Evolutionary conservation across 2,329 filamentous ascomycete genomes (phyloP).

Genomic region (Plenodomus tracheiphilus): DNA sequence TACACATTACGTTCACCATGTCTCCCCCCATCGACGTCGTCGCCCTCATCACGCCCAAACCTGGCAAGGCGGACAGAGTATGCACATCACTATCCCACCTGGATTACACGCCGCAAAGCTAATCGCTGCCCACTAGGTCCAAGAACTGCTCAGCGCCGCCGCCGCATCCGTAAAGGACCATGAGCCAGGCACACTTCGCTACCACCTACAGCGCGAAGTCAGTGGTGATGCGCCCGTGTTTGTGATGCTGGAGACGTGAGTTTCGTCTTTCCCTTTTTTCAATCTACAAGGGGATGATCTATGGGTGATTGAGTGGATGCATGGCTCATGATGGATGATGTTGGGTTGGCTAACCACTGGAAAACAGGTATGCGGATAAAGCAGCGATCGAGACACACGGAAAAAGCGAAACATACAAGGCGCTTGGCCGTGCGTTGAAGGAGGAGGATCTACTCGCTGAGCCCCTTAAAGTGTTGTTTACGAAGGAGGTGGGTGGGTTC

Average conservation of each 20-base stretch:
- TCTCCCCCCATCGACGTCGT: conserved; percentile 30
- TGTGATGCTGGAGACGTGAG: conserved; percentile 41
- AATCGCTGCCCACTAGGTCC: conserved; percentile 23
- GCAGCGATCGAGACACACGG: conserved; percentile 31
- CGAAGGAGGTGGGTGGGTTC: conserved; percentile 35
- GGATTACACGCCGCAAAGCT: not conserved
- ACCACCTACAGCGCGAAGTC: conserved; percentile 36
- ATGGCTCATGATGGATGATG: not conserved
- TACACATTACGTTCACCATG: conserved; percentile 9
- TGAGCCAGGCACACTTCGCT: conserved; percentile 39
- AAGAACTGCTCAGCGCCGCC: conserved; percentile 30
- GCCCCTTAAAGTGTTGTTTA: conserved; percentile 34
- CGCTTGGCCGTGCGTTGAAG: conserved; percentile 27
- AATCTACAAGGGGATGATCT: not conserved
- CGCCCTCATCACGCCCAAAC: conserved; percentile 36
- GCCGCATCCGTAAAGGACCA: conserved; percentile 33
- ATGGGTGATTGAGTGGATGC: not conserved
- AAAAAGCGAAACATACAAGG: conserved; percentile 26
- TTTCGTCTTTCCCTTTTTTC: not conserved
- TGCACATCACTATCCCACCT: not conserved
- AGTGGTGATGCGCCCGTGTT: conserved; percentile 32
- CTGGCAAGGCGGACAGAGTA: conserved; percentile 38
- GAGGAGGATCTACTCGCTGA: conserved; percentile 33
- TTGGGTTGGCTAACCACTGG: not conserved
- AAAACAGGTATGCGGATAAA: conserved; percentile 34